Percentiles rank a stretch among this genome's conserved stretches.
phyloP scores from a whole-genome alignment of 1,284 basidiomycete genomes.

The Gomphus sp. region DNA sequence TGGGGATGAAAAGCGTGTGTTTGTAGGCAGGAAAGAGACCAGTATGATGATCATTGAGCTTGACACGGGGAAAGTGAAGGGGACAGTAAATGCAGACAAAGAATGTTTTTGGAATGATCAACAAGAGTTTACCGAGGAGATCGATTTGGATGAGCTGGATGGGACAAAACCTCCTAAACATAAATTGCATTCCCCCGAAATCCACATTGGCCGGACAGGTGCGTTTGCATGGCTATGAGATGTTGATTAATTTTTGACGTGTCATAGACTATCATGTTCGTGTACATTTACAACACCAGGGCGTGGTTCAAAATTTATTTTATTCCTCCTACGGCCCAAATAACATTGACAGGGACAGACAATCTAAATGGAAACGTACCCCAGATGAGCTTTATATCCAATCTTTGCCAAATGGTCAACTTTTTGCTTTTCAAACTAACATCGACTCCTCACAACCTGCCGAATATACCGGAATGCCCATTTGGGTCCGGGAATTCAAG shows the following conservation, averaged over 20 bases:
- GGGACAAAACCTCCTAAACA: constrained; percentile 35
- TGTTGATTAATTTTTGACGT: background rate
- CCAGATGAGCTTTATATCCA: constrained; percentile 73
- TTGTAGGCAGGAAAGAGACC: constrained; percentile 81
- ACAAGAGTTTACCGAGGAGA: constrained; percentile 32
- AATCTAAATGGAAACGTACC: constrained; percentile 58
- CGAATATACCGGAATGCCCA: constrained; percentile 28
- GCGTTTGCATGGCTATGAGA: constrained; percentile 19
- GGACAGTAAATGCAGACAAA: constrained; percentile 52
- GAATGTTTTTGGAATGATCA: constrained; percentile 69
- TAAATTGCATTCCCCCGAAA: constrained; percentile 40
- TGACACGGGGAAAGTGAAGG: constrained; percentile 74
- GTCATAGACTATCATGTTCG: constrained; percentile 61
- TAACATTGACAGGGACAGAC: constrained; percentile 59
- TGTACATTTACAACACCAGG: constrained; percentile 44
- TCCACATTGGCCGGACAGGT: constrained; percentile 81
- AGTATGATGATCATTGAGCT: constrained; percentile 73
- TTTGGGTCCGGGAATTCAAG: constrained; percentile 52
- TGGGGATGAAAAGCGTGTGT: constrained; percentile 57
- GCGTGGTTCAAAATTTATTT: constrained; percentile 61
- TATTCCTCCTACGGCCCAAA: constrained; percentile 84
- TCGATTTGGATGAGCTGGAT: constrained; percentile 62
- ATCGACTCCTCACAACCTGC: constrained; percentile 18
- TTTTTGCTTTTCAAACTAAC: constrained; percentile 59
- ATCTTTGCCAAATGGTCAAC: constrained; percentile 63